Evolutionary conservation across 2,329 filamentous ascomycete genomes (phyloP).

Genomic region (Colletotrichum sp.): DNA sequence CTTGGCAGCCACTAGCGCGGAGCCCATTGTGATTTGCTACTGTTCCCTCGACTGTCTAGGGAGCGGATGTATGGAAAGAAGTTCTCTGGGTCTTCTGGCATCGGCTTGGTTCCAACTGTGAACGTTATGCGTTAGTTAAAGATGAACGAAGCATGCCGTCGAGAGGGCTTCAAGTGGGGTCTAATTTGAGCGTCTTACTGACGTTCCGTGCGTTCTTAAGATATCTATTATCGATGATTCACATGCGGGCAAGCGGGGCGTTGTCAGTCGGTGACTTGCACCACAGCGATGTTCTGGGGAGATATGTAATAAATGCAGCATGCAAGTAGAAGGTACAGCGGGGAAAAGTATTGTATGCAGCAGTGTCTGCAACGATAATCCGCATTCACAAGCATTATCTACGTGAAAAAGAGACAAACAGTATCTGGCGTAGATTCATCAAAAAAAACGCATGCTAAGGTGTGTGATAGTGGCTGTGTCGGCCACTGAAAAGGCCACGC

Average conservation of each 20-base stretch:
- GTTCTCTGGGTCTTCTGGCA: not conserved
- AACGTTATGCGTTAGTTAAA: not conserved
- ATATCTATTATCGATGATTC: not conserved
- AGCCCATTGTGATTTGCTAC: constrained; percentile 46
- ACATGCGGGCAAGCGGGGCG: not conserved
- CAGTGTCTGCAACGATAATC: not conserved
- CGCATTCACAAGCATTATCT: not conserved
- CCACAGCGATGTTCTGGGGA: not conserved
- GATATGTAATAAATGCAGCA: not conserved
- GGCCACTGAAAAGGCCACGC: not conserved
- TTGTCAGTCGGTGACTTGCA: not conserved
- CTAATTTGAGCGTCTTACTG: not conserved
- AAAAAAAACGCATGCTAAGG: not conserved
- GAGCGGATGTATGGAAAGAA: not conserved
- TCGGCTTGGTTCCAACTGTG: not conserved
- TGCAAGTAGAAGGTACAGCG: not conserved
- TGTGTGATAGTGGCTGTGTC: not conserved
- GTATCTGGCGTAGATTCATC: not conserved
- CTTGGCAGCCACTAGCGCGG: constrained; percentile 69
- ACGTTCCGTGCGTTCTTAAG: not conserved
- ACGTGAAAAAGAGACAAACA: not conserved
- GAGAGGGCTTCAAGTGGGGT: not conserved
- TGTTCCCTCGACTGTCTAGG: not conserved
- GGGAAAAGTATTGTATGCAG: not conserved
- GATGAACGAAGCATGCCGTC: not conserved